Evolutionary conservation across 23 red algal genomes (phyloP).

Genomic region (Gracilariopsis chorda): DNA sequence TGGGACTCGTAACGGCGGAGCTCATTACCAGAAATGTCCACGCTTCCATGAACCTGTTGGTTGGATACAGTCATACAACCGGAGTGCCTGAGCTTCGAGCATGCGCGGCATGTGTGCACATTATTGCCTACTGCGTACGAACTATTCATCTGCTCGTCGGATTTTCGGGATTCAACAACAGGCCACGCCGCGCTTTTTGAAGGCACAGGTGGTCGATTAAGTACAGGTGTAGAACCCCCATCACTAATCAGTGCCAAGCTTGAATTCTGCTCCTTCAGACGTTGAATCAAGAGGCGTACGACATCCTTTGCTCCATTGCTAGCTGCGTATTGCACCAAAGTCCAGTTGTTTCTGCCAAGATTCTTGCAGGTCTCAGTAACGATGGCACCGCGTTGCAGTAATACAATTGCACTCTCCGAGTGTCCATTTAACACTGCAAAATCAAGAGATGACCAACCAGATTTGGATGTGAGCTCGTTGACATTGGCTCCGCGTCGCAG

Average conservation of each 20-base stretch:
- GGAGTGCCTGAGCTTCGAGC: not conserved
- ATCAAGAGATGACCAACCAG: slow-evolving; percentile 84
- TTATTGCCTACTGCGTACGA: not conserved
- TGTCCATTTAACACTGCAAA: slow-evolving; percentile 87
- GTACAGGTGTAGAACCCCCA: not conserved
- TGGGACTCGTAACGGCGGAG: not conserved
- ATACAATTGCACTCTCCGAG: slow-evolving; percentile 47
- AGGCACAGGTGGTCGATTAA: not conserved
- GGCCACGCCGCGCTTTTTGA: not conserved
- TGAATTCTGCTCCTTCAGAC: slow-evolving; percentile 53
- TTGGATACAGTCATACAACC: not conserved
- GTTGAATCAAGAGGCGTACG: slow-evolving; percentile 71
- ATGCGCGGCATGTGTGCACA: not conserved
- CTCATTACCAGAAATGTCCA: not conserved
- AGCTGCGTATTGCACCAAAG: slow-evolving; percentile 88
- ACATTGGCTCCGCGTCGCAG: slow-evolving; percentile 76
- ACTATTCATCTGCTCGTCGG: not conserved
- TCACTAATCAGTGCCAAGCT: too few species aligned
- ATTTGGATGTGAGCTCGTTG: slow-evolving; percentile 70
- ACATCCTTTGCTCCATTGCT: slow-evolving; percentile 74
- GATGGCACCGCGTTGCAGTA: slow-evolving; percentile 23
- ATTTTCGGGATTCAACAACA: not conserved
- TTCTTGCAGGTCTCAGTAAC: slow-evolving; percentile 58
- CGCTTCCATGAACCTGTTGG: not conserved
- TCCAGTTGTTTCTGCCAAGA: slow-evolving; percentile 45